Conservation (phyloP, 2,329 filamentous ascomycete species). For the Talaromyces sp. region DNA sequence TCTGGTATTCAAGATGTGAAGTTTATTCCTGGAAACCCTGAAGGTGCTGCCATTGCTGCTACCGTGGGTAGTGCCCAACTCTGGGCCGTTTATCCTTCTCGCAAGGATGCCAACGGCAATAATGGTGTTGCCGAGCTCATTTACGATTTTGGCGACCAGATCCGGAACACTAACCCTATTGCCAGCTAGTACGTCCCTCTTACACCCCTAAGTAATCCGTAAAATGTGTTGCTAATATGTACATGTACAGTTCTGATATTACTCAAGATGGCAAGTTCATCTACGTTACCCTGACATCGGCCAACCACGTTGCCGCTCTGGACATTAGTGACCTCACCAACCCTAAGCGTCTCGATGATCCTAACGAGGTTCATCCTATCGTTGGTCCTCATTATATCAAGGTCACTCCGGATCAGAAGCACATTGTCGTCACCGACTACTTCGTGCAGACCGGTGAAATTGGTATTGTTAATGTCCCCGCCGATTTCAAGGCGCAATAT, state of each 20-base stretch:
- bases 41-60: constrained; percentile 58
- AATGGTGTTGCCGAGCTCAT: constrained; percentile 58
- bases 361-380: constrained; percentile 56
- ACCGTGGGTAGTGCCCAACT: constrained; percentile 59
- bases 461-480: constrained; percentile 59
- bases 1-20: constrained; percentile 63
- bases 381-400: constrained; percentile 64
- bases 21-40: constrained; percentile 60
- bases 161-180: constrained; percentile 47
- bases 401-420: constrained; percentile 62
- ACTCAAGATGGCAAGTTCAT: constrained; percentile 56
- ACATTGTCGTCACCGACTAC: constrained; percentile 63
- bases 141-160: constrained; percentile 56
- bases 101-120: constrained; percentile 53
- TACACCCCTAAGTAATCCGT: not conserved
- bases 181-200: constrained; percentile 52
- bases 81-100: constrained; percentile 64
- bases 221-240: constrained; percentile 3
- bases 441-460: constrained; percentile 63
- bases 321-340: constrained; percentile 61
- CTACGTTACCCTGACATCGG: constrained; percentile 60
- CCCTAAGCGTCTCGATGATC: constrained; percentile 60
- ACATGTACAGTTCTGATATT: constrained; percentile 50
- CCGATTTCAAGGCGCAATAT: constrained; percentile 61
- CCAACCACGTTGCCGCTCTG: constrained; percentile 60